Evolutionary conservation across 1,139 yeast species (phyloP), one percentile per base, ranked within the genome.

Genomic region (Candida sanyaensis): DNA sequence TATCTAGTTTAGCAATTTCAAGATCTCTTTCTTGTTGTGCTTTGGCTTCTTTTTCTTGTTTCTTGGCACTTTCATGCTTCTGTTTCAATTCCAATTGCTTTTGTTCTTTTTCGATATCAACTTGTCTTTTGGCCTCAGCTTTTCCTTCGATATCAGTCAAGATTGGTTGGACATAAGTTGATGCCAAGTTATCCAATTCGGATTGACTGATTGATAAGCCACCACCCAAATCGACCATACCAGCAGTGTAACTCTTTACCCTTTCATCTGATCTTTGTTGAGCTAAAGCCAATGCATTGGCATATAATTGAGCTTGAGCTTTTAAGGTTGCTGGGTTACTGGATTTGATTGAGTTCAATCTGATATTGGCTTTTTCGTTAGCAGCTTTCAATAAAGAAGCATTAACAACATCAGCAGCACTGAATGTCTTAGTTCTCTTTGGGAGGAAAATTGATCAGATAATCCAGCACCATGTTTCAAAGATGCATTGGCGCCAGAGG

Each of bases 101-200:
- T 41, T 57, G 50, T 50, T 61, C 61, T 45, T 62, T 63, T 37
- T 58, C 66, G 34, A 56, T 51, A 64, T 91, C 97, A 41, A 75
- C 70, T 45, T 78, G 80, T 58, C 96, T 81, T 68, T 89, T 95
- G 37, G 80, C 76, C 29, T 72, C 77, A 13, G 96, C 96, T 65
- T 88, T 86, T 45, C 76, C 71, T 58, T 79, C 75, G 59, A 93
- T 84, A 65, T 90, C 95, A 43, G 74, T 76, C 61, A 93, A 73
- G n/a, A 92, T 93, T 9, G 99, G 99, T 52, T 80, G 77, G 50
- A 93, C 96, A 61, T 88, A 77, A 47, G 84, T 78, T 49, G 84
- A 72, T n/a, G 98, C 98, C 74, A 93, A 82, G 46, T 79, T 80
- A 53, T 88, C 87, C 53, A 93, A 81, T 62, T 92, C 97, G 26